Conservation (phyloP, 768 basidiomycete species). For the Cantharellus anzutake region DNA sequence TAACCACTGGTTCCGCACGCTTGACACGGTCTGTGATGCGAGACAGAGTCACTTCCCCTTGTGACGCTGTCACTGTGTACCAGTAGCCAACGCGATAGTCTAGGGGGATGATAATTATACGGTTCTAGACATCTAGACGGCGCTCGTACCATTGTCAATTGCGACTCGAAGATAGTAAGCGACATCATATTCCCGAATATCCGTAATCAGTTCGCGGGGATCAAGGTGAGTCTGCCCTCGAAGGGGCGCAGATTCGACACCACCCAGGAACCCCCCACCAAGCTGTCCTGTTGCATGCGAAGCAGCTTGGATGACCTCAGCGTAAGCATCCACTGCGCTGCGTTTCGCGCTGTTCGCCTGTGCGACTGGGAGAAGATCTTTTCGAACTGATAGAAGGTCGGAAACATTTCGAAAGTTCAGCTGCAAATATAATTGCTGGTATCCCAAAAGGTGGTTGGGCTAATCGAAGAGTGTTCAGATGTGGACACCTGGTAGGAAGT, state of each 20-base stretch:
- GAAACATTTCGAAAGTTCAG: constrained; percentile 85
- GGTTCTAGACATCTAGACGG: background rate
- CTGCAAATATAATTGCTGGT: constrained; percentile 72
- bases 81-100: constrained; percentile 95
- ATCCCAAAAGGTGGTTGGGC: constrained; percentile 95
- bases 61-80: constrained; percentile 75
- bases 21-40: constrained; percentile 73
- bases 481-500: background rate
- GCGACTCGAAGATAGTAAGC: constrained; percentile 97
- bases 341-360: constrained; percentile 81
- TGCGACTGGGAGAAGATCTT: constrained; percentile 80
- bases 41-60: constrained; percentile 56
- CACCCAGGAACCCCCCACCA: constrained; percentile 20
- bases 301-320: constrained; percentile 67
- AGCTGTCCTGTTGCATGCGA: constrained; percentile 37
- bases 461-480: constrained; percentile 7
- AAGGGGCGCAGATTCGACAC: constrained; percentile 31
- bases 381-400: constrained; percentile 70
- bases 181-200: constrained; percentile 90
- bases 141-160: constrained; percentile 60
- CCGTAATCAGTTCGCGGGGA: constrained; percentile 83
- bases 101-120: constrained; percentile 6
- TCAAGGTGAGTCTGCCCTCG: constrained; percentile 34
- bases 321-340: constrained; percentile 91
- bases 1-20: constrained; percentile 95